phyloP scores from a whole-genome alignment of 2,329 filamentous ascomycete species.

The Elsinoe australis region DNA sequence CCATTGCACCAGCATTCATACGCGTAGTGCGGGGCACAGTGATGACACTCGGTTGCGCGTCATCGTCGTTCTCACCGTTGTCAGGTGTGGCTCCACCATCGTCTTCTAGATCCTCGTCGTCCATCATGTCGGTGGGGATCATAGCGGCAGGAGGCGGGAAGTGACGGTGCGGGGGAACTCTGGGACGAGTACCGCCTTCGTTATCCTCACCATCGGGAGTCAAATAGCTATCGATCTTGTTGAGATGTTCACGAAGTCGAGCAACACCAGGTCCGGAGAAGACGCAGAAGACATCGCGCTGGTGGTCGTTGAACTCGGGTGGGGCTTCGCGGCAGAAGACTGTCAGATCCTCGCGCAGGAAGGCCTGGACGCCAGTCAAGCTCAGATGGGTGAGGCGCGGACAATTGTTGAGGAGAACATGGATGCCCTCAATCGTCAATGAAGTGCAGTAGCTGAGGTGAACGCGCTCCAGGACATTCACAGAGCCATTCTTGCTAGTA shows the following conservation, averaged over 20 bases:
- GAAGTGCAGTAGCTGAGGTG: constrained; percentile 93
- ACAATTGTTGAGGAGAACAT: constrained; percentile 80
- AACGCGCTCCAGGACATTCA: constrained; percentile 77
- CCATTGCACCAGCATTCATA: constrained; percentile 7
- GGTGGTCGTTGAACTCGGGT: constrained; percentile 88
- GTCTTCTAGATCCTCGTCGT: constrained; percentile 26
- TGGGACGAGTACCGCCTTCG: constrained; percentile 18
- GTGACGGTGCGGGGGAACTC: constrained; percentile 13
- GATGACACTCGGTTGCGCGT: not conserved
- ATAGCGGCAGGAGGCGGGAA: not conserved
- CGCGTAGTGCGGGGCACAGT: not conserved
- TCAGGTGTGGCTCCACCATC: constrained; percentile 22
- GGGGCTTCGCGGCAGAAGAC: constrained; percentile 82
- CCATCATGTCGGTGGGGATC: constrained; percentile 19
- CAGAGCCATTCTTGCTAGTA: constrained; percentile 32
- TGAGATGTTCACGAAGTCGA: constrained; percentile 70
- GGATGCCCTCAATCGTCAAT: constrained; percentile 80
- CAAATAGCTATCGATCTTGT: constrained; percentile 33
- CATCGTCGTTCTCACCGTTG: too few species aligned
- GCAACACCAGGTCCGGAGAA: constrained; percentile 83
- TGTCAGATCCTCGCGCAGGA: constrained; percentile 76
- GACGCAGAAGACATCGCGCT: constrained; percentile 92
- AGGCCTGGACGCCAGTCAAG: constrained; percentile 86
- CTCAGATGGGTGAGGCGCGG: constrained; percentile 88
- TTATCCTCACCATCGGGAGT: constrained; percentile 23